These are phyloP conservation scores for Pseudomassariella vexata DNA, from an alignment of 2,329 filamentous ascomycete genomes.

Conservation along the genomic window DNA sequence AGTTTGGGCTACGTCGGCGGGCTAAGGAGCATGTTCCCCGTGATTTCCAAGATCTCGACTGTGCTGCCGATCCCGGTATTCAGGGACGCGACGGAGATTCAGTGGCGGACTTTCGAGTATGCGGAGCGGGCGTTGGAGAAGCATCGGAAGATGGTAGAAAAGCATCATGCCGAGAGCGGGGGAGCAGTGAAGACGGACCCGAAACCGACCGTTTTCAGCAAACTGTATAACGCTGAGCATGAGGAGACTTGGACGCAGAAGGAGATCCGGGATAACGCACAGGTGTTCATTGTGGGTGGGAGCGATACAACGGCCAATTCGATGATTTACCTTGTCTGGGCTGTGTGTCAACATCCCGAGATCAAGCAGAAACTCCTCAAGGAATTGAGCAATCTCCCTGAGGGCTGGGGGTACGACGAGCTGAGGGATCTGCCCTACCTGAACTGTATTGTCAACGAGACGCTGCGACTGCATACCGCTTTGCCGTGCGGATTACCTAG, in stretches of 20 bases:
- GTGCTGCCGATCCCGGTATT: constrained; percentile 19
- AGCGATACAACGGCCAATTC: constrained; percentile 46
- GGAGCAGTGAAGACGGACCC: constrained; percentile 12
- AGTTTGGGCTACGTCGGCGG: constrained; percentile 14
- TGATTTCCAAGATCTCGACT: constrained; percentile 16
- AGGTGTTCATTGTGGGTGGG: constrained; percentile 32
- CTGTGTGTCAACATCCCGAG: constrained; percentile 22
- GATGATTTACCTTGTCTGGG: constrained; percentile 41
- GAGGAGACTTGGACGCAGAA: constrained; percentile 15
- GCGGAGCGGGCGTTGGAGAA: constrained; percentile 21
- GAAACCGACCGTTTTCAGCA: constrained; percentile 27
- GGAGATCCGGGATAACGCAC: constrained; percentile 34
- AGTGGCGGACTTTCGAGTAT: constrained; percentile 15
- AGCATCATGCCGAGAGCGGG: too few relatives aligned
- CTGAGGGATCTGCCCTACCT: too few relatives aligned
- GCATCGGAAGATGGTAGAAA: constrained; percentile 18
- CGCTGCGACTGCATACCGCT: too few relatives aligned
- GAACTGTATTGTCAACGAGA: too few relatives aligned
- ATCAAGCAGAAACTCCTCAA: constrained; percentile 25
- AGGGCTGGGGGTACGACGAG: constrained; percentile 22
- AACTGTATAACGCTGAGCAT: constrained; percentile 29
- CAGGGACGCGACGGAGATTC: constrained; percentile 6
- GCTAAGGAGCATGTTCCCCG: constrained; percentile 22
- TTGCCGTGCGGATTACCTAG: too few relatives aligned
- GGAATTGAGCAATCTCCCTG: constrained; percentile 28